These are phyloP conservation scores for Angophora floribunda DNA, from an alignment of 345 rosid genomes.

Conservation along the genomic window DNA sequence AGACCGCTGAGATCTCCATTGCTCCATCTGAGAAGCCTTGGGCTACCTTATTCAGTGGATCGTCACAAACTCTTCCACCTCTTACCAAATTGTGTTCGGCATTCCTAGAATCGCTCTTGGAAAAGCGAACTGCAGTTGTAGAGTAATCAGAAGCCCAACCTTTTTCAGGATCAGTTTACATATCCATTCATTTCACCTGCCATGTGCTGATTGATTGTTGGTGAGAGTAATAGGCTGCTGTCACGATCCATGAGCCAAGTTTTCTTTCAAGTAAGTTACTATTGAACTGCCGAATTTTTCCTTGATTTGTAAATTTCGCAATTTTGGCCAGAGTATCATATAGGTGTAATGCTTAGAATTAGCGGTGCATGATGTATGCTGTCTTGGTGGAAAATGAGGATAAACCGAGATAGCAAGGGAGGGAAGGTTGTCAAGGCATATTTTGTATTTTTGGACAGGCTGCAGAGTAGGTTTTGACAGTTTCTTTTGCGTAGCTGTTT, in stretches of 20 bases:
- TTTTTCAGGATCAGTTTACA: background rate
- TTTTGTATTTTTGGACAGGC: background rate
- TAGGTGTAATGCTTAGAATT: background rate
- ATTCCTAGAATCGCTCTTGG: slow-evolving; percentile 73
- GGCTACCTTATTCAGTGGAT: slow-evolving; percentile 74
- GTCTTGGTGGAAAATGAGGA: background rate
- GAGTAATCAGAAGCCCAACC: slow-evolving; percentile 17
- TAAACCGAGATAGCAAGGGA: background rate
- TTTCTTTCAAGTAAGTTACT: background rate
- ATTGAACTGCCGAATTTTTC: background rate
- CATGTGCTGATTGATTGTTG: background rate
- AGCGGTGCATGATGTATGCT: background rate
- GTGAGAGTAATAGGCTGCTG: background rate
- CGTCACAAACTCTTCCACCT: slow-evolving; percentile 84
- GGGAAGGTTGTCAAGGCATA: background rate
- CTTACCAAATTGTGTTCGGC: slow-evolving; percentile 56
- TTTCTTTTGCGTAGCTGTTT: background rate
- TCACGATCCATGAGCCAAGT: background rate
- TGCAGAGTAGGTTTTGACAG: background rate
- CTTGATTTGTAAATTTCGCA: background rate
- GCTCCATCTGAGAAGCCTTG: slow-evolving; percentile 66
- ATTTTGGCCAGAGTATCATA: background rate
- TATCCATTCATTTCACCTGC: background rate
- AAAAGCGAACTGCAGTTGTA: slow-evolving; percentile 41
- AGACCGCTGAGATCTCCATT: slow-evolving; percentile 18